Evolutionary conservation across 345 rosid species (phyloP), one percentile per base, ranked within the genome.

Genomic region (Passiflora organensis): DNA sequence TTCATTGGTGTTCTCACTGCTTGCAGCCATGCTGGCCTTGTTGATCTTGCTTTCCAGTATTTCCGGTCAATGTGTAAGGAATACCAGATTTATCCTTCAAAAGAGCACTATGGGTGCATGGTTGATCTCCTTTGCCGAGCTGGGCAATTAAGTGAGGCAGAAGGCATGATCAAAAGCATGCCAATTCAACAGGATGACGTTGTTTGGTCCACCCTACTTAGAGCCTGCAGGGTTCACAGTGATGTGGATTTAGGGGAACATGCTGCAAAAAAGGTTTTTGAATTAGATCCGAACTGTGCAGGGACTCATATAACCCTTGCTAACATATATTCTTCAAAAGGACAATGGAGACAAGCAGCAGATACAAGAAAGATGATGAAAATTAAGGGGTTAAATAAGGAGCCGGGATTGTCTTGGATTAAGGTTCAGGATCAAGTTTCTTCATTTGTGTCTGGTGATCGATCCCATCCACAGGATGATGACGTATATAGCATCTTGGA

Each of bases 81-180:
- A 14, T 82, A 78, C 67, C 59, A 43, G 17, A 73, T 79, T 41
- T 63, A 18, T 53, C 95, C 87, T 52, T 80, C 76, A 24, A 91
- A 82, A 63, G 95, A 91, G 72, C 98, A 91, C 56, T 84, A 82
- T 32, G 98, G 96, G 23, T 88, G 96, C 64, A 84, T 88, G 83
- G 80, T 88, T 58, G 95, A 91, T 82, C 88, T 91, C 51, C 77
- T 91, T 24, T 86, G 96, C 60, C 72, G 82, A 59, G 85, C 90
- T 51, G 95, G 95, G 22, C 66, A 73, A 58, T 68, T 91, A 60
- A 71, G 55, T 34, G 95, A 88, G 28, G 95, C 96, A 51, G 93
- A 88, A 68, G 57, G 71, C 58, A 75, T 88, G 85, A 88, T 86
- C 49, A 54, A 74, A 57, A 77, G 42, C 63, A 86, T 84, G 89